Conservation (phyloP, 495 filamentous ascomycete genomes). For the Aspergillus conjunctus region DNA sequence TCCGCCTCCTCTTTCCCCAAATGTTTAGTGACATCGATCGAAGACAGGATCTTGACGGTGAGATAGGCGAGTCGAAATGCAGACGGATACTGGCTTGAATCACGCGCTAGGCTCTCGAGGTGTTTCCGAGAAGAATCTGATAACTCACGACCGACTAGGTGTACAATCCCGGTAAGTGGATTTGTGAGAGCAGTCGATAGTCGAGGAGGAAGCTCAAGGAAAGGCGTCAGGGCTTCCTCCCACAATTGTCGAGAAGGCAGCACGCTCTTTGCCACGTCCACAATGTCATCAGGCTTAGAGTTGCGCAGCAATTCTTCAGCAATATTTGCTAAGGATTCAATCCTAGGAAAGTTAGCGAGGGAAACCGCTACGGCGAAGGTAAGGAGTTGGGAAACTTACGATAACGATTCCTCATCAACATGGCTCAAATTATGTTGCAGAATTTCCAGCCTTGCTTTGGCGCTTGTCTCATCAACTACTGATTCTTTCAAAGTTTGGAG, state of each 20-base stretch:
- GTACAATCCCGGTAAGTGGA: conserved; percentile 68
- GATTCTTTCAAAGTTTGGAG: conserved; percentile 43
- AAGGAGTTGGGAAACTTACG: conserved; percentile 34
- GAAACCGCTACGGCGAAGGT: not conserved
- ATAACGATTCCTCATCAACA: conserved; percentile 56
- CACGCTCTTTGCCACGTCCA: conserved; percentile 40
- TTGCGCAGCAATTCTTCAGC: conserved; percentile 53
- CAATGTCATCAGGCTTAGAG: conserved; percentile 32
- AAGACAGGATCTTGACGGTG: conserved; percentile 56
- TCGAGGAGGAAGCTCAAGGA: conserved; percentile 60
- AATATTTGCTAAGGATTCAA: conserved; percentile 56
- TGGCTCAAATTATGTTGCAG: conserved; percentile 53
- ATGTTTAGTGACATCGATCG: conserved; percentile 29
- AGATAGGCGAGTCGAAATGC: conserved; percentile 75
- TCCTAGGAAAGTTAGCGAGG: conserved; percentile 35
- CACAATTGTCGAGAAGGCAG: conserved; percentile 53
- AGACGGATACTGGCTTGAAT: conserved; percentile 67
- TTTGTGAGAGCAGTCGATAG: conserved; percentile 71
- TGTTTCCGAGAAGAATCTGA: conserved; percentile 30
- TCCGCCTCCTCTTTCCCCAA: conserved; percentile 37
- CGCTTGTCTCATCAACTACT: conserved; percentile 38
- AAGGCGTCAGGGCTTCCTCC: conserved; percentile 55
- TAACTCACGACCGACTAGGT: conserved; percentile 54
- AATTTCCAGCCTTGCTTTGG: conserved; percentile 50
- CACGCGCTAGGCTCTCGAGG: conserved; percentile 49